Evolutionary conservation across 495 filamentous ascomycete species (phyloP), one percentile per base, ranked within the genome.

Genomic region (Peziza echinospora): DNA sequence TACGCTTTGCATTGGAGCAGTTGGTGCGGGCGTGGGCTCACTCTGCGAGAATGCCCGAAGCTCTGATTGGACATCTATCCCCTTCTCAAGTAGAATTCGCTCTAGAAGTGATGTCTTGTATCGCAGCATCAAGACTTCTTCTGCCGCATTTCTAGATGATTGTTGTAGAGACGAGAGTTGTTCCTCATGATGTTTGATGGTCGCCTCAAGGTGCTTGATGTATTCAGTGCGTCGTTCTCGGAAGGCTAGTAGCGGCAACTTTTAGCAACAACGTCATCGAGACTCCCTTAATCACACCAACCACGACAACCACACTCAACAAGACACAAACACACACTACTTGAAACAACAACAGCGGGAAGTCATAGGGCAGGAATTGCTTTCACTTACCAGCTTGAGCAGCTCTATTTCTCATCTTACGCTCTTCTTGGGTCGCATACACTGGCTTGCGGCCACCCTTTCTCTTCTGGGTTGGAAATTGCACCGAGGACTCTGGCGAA

Each of bases 61-160:
- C 63, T 97, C 89, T 41, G 87, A 82, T 64, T 96, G 84, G 19
- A 97, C 89, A 68, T 97, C 89, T 62, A 96, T 93, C 51, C 89
- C 91, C 71, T 94, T 96, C 64, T 97, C 89, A 5, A 96, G 71
- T 30, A 97, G 66, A 54, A 97, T 93, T 21, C 91, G 74, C 63
- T 97, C 89, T 8, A 97, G 72, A 40, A 96, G 68, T 22, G 87
- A 94, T 62, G 96, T 97, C 66, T 96, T 96, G 64, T 96, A 96
- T 26, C 91, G 79, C 51, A 97, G 67, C 91, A 96, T 96, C 52
- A 96, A 65, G 61, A 91, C 96, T 62, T 96, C 89, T 60, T 97
- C 91, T 24, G 91, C 89, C 41, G 89, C 91, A 54, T 74, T 83
- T 46, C 91, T 81, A 60, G 96, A 89, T 44, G 83, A 91, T 55